Evolutionary conservation across 306 rosid species (phyloP), one percentile per base, ranked within the genome.

Genomic region (Acacia crassicarpa): DNA sequence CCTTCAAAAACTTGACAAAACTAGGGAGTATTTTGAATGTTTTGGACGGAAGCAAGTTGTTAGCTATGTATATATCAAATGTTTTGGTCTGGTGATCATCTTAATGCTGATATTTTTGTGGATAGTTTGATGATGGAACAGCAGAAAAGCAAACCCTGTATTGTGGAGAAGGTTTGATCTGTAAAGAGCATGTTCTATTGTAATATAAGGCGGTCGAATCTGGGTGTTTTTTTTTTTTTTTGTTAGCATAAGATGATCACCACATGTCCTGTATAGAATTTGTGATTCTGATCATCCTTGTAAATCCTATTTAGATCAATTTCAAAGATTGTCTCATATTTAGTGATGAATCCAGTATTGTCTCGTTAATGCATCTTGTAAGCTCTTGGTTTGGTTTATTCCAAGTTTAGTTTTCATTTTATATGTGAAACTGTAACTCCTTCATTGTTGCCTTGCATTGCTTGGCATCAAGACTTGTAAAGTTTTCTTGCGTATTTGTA

Each of bases 91-190:
- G 84, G 78, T 75, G 78, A 59, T 79, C 49, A 40, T 84, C 22
- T 75, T 80, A 74, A 16, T 69, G 65, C 45, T 74, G 67, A 74
- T 69, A 78, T 84, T 72, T 87, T 70, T 87, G 45, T 62, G 74
- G 84, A 77, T 79, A 82, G 83, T 25, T 83, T 88, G 76, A 86
- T 88, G 76, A 84, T 76, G 85, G 82, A 76, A 76, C 70, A 68
- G 83, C 65, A 74, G 75, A 71, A 74, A 72, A 68, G 49, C 89
- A 89, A 84, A 77, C 89, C 92, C 88, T 85, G 74, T 88, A 84
- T 86, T 86, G 82, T 81, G 73, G 85, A 83, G 86, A 80, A 83
- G 87, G 94, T 86, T 89, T 89, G 86, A 71, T 75, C 17, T 80
- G 81, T 82, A 86, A 66, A 83, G 81, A 25, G 86, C 67, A 80